Conservation (phyloP, 768 basidiomycete genomes). For the Podaxis carcinomalis region DNA sequence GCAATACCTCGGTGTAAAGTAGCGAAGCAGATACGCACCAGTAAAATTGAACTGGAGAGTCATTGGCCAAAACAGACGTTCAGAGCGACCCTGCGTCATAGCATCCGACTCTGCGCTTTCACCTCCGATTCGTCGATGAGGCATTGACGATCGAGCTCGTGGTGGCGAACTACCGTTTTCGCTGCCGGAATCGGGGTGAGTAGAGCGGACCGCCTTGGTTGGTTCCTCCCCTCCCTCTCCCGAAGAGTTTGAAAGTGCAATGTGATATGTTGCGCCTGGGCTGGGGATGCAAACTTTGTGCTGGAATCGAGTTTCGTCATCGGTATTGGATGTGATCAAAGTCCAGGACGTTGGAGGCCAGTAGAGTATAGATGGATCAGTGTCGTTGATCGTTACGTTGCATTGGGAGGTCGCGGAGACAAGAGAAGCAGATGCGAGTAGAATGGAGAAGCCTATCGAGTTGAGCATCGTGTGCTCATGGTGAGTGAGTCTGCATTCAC, state of each 20-base stretch:
- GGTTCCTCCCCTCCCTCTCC: not conserved
- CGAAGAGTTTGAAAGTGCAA: not conserved
- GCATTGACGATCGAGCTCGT: not conserved
- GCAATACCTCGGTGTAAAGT: constrained; percentile 3
- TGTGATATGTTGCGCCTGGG: not conserved
- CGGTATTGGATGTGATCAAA: constrained; percentile 16
- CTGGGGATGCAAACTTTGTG: not conserved
- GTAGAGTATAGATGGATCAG: constrained; percentile 34
- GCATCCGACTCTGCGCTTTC: not conserved
- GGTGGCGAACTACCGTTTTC: not conserved
- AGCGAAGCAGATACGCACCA: constrained; percentile 23
- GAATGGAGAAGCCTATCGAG: not conserved
- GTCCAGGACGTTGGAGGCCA: constrained; percentile 32
- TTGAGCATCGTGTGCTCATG: not conserved
- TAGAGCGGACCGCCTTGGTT: not conserved
- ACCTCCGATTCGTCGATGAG: not conserved
- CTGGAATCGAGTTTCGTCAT: not conserved
- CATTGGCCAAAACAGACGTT: constrained; percentile 18
- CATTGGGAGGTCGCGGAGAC: not conserved
- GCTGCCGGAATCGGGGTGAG: not conserved
- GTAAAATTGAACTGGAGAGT: constrained; percentile 39
- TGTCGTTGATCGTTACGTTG: constrained; percentile 36
- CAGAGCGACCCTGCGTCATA: not conserved
- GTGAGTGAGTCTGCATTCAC: not conserved
- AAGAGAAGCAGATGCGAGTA: not conserved